Base-by-base conservation (phyloP, 208 protist genomes). In the Herpetomonas tarakana region DNA sequence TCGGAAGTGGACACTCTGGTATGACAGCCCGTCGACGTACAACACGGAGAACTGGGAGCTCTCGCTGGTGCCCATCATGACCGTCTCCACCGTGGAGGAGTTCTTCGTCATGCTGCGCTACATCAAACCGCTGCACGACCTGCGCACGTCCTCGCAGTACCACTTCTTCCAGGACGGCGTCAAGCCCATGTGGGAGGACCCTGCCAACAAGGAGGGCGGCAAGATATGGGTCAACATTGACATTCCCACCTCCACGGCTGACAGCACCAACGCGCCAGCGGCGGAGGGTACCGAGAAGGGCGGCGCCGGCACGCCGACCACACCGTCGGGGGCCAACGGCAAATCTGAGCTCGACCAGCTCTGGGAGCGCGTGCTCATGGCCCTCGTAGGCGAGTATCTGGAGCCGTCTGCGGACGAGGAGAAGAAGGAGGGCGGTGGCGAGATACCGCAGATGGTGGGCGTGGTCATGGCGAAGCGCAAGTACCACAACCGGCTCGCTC, bases 161-260 rank as follows among this genome's bases (percentile, higher is more conserved):
- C 91, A 96, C 69, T 90, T 96, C 56, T 96, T 96, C 51, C 91
- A 93, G 44, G 76, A 89, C 28, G 87, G 86, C 24, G 82, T 96
- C 22, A 93, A 94, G 69, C 91, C 91, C 26, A 94, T 94, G 88
- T 94, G 87, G 88, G 91, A 96, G 58, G 91, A 96, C 65, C 63
- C 75, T 1, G 88, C 72, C n/a, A 96, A 96, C 68, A 81, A 87
- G 58, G 76, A 86, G 19, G 91, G 91, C 35, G 91, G 87, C 3
- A 85, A 86, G 59, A 54, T 91, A 19, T 86, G 76, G 76, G 58
- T 91, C 16, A 81, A 76, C 41, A 57, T 93, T 6, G 83, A 89
- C 49, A 76, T 71, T 30, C 27, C 60, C 58, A 67, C 28, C 35
- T 29, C 35, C 30, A 69, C 55, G 19, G 25, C 39, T 39, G 62